Evolutionary conservation across 2,329 filamentous ascomycete genomes (phyloP), one percentile per base, ranked within the genome.

Genomic region (Hypomyces perniciosus): DNA sequence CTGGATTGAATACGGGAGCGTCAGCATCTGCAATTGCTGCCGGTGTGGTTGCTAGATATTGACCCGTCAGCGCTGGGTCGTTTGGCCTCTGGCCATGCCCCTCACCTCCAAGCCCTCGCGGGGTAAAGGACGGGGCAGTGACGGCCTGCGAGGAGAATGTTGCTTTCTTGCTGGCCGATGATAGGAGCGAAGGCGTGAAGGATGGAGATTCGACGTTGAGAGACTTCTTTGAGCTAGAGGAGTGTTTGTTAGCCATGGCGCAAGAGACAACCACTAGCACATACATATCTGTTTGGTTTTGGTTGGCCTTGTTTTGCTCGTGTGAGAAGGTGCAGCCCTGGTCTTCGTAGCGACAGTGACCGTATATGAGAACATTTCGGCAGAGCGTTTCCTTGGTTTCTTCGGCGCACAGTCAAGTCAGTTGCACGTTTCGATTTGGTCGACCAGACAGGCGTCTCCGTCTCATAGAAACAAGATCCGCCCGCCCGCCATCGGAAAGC

Each of bases 191-290:
- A 5, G 92, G 92, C 0, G 90, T 96, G 67, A 99, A 99, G 44
- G 92, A 89, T 9, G 93, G 92, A 7, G 93, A 97, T 63, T 97
- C 93, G 63, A 96, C 93, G 68, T 95, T 99, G 59, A 99, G 78
- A 29, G 86, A 77, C 68, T 90, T 93, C 69, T 89, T 90, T 27
- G 74, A 64, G 53, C 75, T 78, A 53, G 53, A 40, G 38, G 53
- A 20, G 50, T 31, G 31, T 30, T 13, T 12, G 40, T 54, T 40
- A 54, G 52, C 29, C n/a, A 38, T 28, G 13, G 7, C 29, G 31
- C 39, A 31, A 44, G 43, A 20, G 10, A 31, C 20, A 20, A 20
- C 20, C 20, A 43, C 37, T 43, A 52, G 28, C 37, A 73, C 74
- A 65, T 73, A 79, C 75, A 68, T 71, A 51, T 83, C 80, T 63